Conservation (phyloP, 2,329 filamentous ascomycete genomes). For the Ascochyta rabiei region DNA sequence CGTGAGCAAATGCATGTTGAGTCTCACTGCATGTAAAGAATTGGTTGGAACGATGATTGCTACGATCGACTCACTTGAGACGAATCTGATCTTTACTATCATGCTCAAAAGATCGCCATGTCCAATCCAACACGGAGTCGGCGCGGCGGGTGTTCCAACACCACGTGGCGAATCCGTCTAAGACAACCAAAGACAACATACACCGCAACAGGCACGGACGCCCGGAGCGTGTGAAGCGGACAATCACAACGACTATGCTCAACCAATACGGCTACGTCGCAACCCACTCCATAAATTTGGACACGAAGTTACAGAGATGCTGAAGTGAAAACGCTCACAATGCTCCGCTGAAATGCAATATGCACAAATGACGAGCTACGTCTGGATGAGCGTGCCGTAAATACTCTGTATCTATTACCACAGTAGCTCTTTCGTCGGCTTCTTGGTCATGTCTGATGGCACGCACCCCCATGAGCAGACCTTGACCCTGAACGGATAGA, state of each 20-base stretch:
- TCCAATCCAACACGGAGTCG: not conserved
- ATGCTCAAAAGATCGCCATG: not conserved
- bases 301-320: not conserved
- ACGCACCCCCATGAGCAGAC: conserved; percentile 45
- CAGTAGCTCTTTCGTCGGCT: conserved; percentile 16
- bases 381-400: no score
- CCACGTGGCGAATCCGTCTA: not conserved
- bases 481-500: conserved; percentile 31
- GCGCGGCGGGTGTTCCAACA: not conserved
- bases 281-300: no score
- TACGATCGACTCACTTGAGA: not conserved
- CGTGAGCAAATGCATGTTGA: not conserved
- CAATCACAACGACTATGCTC: not conserved
- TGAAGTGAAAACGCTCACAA: not conserved
- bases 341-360: conserved; percentile 2
- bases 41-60: not conserved
- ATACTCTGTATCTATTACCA: not conserved
- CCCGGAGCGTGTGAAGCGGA: not conserved
- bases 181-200: not conserved
- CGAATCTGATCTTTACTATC: not conserved
- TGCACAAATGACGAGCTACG: not conserved
- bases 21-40: not conserved
- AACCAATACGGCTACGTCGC: not conserved
- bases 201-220: not conserved
- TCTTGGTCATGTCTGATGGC: conserved; percentile 23